Conservation (phyloP, 139 green algal genomes). For the Chlorokybus atmophyticus region DNA sequence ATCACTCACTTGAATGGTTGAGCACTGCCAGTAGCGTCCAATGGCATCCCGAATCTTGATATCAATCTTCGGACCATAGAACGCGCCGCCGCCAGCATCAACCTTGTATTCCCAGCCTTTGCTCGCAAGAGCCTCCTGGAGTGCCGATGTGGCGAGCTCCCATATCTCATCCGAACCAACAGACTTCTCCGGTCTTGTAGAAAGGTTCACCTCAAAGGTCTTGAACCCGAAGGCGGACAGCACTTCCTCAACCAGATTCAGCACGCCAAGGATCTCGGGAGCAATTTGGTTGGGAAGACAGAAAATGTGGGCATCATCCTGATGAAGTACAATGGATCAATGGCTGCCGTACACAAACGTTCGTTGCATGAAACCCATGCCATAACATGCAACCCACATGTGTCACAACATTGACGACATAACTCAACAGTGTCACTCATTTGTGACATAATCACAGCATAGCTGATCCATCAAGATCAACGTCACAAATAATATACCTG, state of each 20-base stretch:
- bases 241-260: slow-evolving; percentile 75
- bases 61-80: slow-evolving; percentile 99
- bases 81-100: slow-evolving; percentile 80
- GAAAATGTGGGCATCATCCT: slow-evolving; percentile 99
- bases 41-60: slow-evolving; percentile 73
- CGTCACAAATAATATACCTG: too few species aligned
- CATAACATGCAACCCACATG: too few species aligned
- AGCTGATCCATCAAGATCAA: too few species aligned
- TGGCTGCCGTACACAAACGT: too few species aligned
- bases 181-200: slow-evolving; percentile 83
- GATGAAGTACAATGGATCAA: too few species aligned
- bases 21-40: slow-evolving; percentile 96
- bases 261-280: slow-evolving; percentile 64
- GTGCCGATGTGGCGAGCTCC: slow-evolving; percentile 56
- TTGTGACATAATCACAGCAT: too few species aligned
- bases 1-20: slow-evolving; percentile 70
- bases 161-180: slow-evolving; percentile 84
- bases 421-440: too few species aligned
- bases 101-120: slow-evolving; percentile 61
- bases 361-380: too few species aligned
- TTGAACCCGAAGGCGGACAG: slow-evolving; percentile 83
- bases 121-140: slow-evolving; percentile 55
- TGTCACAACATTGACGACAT: too few species aligned
- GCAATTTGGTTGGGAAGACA: slow-evolving; percentile 83
- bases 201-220: slow-evolving; percentile 83